Percentiles rank a stretch among this genome's conserved stretches.
Conservation (phyloP, 768 basidiomycete genomes). For the Suillus fuscotomentosus region DNA sequence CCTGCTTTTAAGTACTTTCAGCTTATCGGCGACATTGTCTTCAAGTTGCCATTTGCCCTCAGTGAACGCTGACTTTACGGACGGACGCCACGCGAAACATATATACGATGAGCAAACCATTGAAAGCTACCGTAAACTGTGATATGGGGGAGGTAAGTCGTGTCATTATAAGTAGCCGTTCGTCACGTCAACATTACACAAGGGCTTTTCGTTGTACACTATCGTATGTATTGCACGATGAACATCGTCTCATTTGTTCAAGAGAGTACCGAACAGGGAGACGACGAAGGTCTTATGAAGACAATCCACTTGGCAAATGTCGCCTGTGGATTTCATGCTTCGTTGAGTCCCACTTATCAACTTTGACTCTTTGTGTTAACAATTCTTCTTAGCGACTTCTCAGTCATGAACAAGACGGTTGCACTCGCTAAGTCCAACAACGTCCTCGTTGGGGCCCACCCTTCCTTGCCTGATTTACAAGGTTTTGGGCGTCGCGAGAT, state of each 20-base stretch:
- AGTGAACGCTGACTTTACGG: not conserved
- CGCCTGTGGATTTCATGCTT: slow-evolving; percentile 70
- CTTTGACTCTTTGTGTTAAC: not conserved
- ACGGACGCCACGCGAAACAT: not conserved
- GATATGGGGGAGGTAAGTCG: slow-evolving; percentile 54
- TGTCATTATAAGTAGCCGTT: not conserved
- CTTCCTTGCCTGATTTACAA: slow-evolving; percentile 60
- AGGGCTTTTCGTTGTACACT: slow-evolving; percentile 53
- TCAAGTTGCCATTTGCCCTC: not conserved
- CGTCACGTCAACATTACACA: not conserved
- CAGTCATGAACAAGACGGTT: slow-evolving; percentile 65
- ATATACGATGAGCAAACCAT: slow-evolving; percentile 17
- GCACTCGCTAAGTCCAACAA: slow-evolving; percentile 51
- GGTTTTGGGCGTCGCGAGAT: slow-evolving; percentile 69
- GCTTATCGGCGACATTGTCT: not conserved
- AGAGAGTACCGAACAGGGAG: slow-evolving; percentile 32
- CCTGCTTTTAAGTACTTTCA: not conserved
- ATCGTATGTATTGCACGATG: slow-evolving; percentile 32
- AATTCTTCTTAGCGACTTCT: slow-evolving; percentile 45
- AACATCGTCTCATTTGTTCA: not conserved
- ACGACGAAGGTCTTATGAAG: slow-evolving; percentile 53
- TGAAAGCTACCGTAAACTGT: slow-evolving; percentile 48
- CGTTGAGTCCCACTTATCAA: slow-evolving; percentile 31
- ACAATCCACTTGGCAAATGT: slow-evolving; percentile 61
- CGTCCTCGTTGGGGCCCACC: slow-evolving; percentile 66